phyloP scores from a whole-genome alignment of 495 filamentous ascomycete species.

The Neurospora pannonica region DNA sequence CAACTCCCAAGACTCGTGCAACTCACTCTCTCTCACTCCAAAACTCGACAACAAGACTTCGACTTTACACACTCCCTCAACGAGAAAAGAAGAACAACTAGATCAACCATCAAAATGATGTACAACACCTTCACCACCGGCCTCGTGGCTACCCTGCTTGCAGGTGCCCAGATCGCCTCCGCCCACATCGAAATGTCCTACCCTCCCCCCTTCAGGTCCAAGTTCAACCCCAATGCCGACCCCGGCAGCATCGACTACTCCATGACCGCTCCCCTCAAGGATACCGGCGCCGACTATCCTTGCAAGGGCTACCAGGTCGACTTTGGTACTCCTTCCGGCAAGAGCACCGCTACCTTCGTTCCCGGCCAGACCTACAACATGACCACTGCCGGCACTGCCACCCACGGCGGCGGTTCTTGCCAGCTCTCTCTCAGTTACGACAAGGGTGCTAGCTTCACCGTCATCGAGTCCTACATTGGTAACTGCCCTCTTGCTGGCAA shows the following conservation, averaged over 20 bases:
- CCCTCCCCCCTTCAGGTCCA: constrained; percentile 46
- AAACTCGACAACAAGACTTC: neutral
- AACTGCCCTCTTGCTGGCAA: constrained; percentile 43
- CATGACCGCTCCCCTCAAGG: constrained; percentile 46
- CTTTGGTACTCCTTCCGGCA: constrained; percentile 35
- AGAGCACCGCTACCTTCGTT: constrained; percentile 38
- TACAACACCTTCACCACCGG: constrained; percentile 20
- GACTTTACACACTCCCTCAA: neutral
- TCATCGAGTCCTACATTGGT: constrained; percentile 57
- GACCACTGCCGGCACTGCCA: constrained; percentile 46
- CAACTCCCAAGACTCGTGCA: neutral
- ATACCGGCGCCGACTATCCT: constrained; percentile 44
- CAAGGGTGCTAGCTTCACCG: constrained; percentile 49
- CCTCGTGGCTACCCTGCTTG: constrained; percentile 20
- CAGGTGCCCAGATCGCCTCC: constrained; percentile 26
- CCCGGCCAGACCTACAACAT: constrained; percentile 51
- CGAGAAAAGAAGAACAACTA: neutral
- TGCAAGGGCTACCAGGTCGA: constrained; percentile 61
- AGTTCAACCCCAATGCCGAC: constrained; percentile 39
- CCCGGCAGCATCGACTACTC: constrained; percentile 41
- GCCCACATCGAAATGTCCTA: constrained; percentile 53
- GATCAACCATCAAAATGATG: constrained; percentile 23
- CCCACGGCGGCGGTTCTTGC: constrained; percentile 56
- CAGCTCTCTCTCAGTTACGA: constrained; percentile 58
- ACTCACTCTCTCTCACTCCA: neutral